phyloP scores from a whole-genome alignment of 2,329 filamentous ascomycete genomes.

The Trichophyton benhamiae region DNA sequence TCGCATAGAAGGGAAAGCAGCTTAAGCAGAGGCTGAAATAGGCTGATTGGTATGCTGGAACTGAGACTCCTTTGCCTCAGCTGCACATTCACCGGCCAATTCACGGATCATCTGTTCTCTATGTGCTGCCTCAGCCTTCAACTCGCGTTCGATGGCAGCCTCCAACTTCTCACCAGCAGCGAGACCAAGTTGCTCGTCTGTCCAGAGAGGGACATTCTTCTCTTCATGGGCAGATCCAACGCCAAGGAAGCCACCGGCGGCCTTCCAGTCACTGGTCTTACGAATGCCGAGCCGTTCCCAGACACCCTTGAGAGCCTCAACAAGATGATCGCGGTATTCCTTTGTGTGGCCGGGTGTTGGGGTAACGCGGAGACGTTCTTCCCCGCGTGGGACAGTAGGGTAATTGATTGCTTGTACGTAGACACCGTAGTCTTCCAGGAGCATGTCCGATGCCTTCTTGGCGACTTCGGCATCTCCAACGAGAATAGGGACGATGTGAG shows the following conservation, averaged over 20 bases:
- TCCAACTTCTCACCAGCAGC: slow-evolving; percentile 44
- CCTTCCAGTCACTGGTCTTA: slow-evolving; percentile 83
- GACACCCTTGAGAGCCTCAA: slow-evolving; percentile 71
- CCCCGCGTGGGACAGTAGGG: slow-evolving; percentile 92
- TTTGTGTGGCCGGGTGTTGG: slow-evolving; percentile 85
- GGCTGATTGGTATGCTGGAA: neutral
- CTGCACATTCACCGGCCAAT: neutral
- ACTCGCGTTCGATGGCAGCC: slow-evolving; percentile 41
- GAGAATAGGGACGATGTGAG: slow-evolving; percentile 86
- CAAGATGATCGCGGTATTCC: slow-evolving; percentile 73
- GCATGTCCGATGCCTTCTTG: slow-evolving; percentile 81
- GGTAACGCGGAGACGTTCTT: slow-evolving; percentile 90
- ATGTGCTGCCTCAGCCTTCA: slow-evolving; percentile 15
- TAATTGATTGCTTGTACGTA: slow-evolving; percentile 99
- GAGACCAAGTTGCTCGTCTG: slow-evolving; percentile 72
- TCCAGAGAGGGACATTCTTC: slow-evolving; percentile 70
- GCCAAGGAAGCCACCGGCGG: slow-evolving; percentile 84
- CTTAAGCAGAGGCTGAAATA: neutral
- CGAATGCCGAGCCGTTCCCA: slow-evolving; percentile 84
- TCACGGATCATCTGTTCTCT: slow-evolving; percentile 11
- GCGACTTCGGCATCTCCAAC: slow-evolving; percentile 90
- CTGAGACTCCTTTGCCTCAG: neutral
- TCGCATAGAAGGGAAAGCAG: neutral
- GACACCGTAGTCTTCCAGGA: slow-evolving; percentile 79
- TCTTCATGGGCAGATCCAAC: slow-evolving; percentile 57